Base-by-base conservation (phyloP, 2,329 filamentous ascomycete genomes). In the Colletotrichum caudatum region DNA sequence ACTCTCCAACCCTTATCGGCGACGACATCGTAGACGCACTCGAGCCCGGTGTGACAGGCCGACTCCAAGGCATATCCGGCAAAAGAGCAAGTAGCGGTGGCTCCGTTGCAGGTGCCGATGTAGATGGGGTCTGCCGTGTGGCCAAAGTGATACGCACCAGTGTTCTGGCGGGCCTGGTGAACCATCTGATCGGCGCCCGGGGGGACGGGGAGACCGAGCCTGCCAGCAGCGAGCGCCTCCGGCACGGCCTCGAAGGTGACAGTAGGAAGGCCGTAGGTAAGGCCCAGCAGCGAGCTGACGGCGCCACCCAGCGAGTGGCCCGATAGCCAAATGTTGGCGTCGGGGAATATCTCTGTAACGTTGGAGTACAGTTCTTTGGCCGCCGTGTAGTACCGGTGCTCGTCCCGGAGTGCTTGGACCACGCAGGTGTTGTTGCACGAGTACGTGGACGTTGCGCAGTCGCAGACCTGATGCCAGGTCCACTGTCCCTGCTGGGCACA, bases 61-160 rank as follows among this genome's bases (percentile, higher is more conserved):
- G 94, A 93, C 81, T 99, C 94, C 86, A 99, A 88, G 1, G 96
- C 95, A 79, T 98, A 99, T 0, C 96, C 96, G 1, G 91, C 95
- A 77, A 97, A 91, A 0, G 95, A 96, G 81, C 96, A 98, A 14
- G 92, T 91, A 3, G 95, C 95, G 2, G 93, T 94, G 3, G 93
- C 94, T 41, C 93, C 93, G 77, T 97, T 98, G 82, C 96, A 98
- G 0, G 92, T 93, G 41, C 96, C 96, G 84, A 98, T 95, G 78
- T 92, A 99, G 44, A 99, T 91, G 0, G 96, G 96, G 80, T 99
- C 96, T 0, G 96, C 96, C 0, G 94, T 98, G 78, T 98, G 95
- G 5, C 96, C 96, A 79, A 98, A 95, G 80, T 99, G 96, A 78
- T 91, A 97, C 0, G 93, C 87, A 16, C 94, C 95, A 0, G 94